Conservation (phyloP, 495 filamentous ascomycete genomes). For the Terfezia boudieri region DNA sequence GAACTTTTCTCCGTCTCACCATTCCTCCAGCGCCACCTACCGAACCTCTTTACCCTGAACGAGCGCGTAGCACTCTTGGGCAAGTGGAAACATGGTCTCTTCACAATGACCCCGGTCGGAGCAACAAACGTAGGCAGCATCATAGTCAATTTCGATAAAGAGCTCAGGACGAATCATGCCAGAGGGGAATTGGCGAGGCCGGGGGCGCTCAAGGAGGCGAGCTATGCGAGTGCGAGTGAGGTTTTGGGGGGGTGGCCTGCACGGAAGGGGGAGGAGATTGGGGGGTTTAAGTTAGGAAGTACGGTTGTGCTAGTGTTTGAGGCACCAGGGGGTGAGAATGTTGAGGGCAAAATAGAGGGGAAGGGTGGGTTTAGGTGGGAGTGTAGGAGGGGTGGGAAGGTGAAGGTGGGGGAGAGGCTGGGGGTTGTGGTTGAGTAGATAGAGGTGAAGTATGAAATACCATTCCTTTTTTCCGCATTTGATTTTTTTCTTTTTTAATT, state of each 20-base stretch:
- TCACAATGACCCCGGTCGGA: slow-evolving; percentile 83
- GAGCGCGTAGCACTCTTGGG: slow-evolving; percentile 87
- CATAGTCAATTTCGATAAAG: slow-evolving; percentile 88
- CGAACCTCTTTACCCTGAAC: slow-evolving; percentile 87
- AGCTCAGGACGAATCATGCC: slow-evolving; percentile 79
- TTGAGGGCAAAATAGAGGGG: neutral
- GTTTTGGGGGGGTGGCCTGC: slow-evolving; percentile 67
- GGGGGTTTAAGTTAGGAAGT: slow-evolving; percentile 88
- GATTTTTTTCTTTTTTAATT: no score
- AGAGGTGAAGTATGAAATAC: neutral
- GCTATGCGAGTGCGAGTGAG: slow-evolving; percentile 53
- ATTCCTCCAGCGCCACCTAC: slow-evolving; percentile 74
- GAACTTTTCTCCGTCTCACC: slow-evolving; percentile 89
- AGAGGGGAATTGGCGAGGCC: slow-evolving; percentile 59
- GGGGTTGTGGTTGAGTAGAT: neutral
- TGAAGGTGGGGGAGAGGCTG: neutral
- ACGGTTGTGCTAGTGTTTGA: slow-evolving; percentile 95
- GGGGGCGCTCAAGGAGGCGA: slow-evolving; percentile 72
- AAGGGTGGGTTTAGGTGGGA: neutral
- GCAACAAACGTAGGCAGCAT: slow-evolving; percentile 98
- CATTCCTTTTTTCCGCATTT: no score
- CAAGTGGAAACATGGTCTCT: slow-evolving; percentile 93
- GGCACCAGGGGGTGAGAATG: slow-evolving; percentile 30
- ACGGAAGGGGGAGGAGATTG: slow-evolving; percentile 83
- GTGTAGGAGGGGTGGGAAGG: neutral